Base-by-base conservation (phyloP, 2,329 filamentous ascomycete species). In the Aspergillus sp. region DNA sequence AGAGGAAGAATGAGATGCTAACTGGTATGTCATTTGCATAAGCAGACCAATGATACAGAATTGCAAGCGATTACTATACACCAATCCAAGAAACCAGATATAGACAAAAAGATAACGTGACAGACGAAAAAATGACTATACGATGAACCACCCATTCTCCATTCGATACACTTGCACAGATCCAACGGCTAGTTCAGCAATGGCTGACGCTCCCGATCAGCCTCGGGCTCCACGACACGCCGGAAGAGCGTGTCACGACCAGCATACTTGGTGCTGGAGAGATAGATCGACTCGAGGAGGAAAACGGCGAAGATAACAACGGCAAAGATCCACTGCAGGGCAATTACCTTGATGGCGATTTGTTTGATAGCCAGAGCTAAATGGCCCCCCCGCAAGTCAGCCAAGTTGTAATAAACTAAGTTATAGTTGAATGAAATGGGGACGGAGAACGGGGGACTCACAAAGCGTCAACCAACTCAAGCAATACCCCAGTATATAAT, bases 241-340 rank as follows among this genome's bases (percentile, higher is more conserved):
- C 59, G 61, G 56, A 67, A 62, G 46, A 66, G 58, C 32, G 64
- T 57, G 48, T 68, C 60, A 45, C 66, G 65, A 30, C 62, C 61
- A 26, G 57, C 51, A 44, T 67, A 66, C 47, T 57, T 65, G 7
- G 63, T 59, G 8, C 56, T 53, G 3, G 66, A 64, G 38, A 66
- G 57, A 36, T 67, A 68, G 7, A 86, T 58, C 1, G 85, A 88
- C 12, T 80, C 69, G 19, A 89, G 65, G 63, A 93, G 85, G 45
- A 94, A 78, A 28, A 86, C 63, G 1, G 75, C 79, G 76, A 91
- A 89, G 64, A 94, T 88, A 52, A 81, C 74, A 61, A 94, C 93
- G 32, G 88, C 86, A 64, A 94, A 94, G 68, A 94, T 91, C 88
- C 88, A 94, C 71, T 95, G 89, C 53, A 94, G 74, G 5, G 87